Percentiles rank a stretch among this genome's conserved stretches.
Evolutionary conservation across 176 grass and related monocot genomes (phyloP).

Genomic region (Musa itinerans): DNA sequence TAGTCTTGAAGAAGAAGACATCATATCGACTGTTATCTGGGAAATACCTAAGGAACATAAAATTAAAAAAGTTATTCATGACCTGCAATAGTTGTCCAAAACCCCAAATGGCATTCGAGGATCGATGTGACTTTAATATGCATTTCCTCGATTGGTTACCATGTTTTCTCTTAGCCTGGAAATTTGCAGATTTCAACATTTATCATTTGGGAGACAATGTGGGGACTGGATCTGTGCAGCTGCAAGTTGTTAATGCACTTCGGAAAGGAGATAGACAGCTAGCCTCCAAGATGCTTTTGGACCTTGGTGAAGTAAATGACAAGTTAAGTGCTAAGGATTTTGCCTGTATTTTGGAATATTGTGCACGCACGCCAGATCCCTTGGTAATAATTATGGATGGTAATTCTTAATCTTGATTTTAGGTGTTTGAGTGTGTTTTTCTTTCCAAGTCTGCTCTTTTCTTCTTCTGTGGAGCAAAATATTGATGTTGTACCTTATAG

Average conservation of each 20-base stretch:
- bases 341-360: constrained; percentile 74
- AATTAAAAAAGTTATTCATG: not conserved
- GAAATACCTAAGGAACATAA: not conserved
- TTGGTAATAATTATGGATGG: constrained; percentile 46
- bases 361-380: constrained; percentile 55
- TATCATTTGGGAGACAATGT: constrained; percentile 22
- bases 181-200: constrained; percentile 37
- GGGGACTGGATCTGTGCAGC: constrained; percentile 35
- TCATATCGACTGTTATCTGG: no score
- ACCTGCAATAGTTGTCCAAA: not conserved
- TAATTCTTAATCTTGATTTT: not conserved
- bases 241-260: constrained; percentile 62
- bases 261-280: constrained; percentile 46
- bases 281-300: constrained; percentile 56
- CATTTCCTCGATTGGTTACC: no score
- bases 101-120: not conserved
- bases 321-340: constrained; percentile 45
- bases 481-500: not conserved
- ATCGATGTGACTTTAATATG: not conserved
- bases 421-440: not conserved
- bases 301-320: constrained; percentile 34
- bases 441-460: not conserved
- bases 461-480: not conserved
- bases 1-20: no score
- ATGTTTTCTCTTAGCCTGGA: not conserved